phyloP scores from a whole-genome alignment of 1,284 basidiomycete species.

The Papiliotrema fonsecae region DNA sequence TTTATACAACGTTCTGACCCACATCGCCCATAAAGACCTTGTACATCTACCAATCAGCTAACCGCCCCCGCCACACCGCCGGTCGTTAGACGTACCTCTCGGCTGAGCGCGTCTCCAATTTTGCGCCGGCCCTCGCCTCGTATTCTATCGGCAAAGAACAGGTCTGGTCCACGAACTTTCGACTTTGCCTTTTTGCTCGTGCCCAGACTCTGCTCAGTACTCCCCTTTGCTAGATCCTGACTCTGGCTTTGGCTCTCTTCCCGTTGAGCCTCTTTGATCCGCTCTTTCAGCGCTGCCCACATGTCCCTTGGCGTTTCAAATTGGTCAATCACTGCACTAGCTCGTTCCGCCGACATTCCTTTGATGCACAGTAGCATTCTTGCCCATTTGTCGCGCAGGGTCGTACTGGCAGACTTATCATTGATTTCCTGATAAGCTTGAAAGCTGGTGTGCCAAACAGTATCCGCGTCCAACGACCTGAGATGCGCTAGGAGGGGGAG shows the following conservation, averaged over 20 bases:
- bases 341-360: constrained; percentile 54
- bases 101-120: constrained; percentile 48
- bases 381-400: constrained; percentile 50
- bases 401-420: constrained; percentile 50
- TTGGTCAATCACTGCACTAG: constrained; percentile 48
- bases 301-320: constrained; percentile 52
- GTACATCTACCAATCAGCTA: constrained; percentile 8
- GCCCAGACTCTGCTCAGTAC: no score
- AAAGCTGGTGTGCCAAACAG: constrained; percentile 50
- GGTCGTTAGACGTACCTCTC: constrained; percentile 37
- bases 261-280: constrained; percentile 9
- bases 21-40: constrained; percentile 16
- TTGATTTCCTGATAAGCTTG: constrained; percentile 52
- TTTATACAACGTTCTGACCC: background rate
- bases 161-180: constrained; percentile 25
- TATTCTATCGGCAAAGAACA: constrained; percentile 45
- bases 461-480: constrained; percentile 30
- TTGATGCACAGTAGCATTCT: constrained; percentile 54
- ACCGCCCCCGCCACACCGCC: background rate
- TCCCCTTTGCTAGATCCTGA: background rate
- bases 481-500: constrained; percentile 41
- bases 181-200: constrained; percentile 19
- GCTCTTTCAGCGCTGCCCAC: constrained; percentile 42
- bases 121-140: constrained; percentile 44
- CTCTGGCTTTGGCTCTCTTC: constrained; percentile 1